Conservation (phyloP, 495 filamentous ascomycete species). For the Wilcoxina mikolae region DNA sequence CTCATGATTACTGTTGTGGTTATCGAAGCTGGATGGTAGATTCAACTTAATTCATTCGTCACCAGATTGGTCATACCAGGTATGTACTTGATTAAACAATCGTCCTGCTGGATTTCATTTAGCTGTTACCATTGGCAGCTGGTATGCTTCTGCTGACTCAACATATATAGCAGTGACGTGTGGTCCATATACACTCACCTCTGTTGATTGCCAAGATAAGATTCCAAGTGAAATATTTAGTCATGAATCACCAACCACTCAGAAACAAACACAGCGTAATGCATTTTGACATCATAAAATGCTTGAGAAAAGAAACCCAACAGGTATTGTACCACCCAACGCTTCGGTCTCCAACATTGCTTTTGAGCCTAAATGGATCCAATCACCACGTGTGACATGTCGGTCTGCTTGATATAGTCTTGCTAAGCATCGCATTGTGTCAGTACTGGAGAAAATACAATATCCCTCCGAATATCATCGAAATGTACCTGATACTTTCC, state of each 20-base stretch:
- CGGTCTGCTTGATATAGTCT: background rate
- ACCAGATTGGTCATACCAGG: background rate
- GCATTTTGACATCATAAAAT: background rate
- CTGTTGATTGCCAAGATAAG: too few species aligned
- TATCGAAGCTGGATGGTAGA: background rate
- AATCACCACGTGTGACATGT: background rate
- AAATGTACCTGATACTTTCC: background rate
- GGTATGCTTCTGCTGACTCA: background rate
- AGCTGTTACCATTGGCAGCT: background rate
- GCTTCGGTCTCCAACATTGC: background rate
- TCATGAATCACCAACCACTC: background rate
- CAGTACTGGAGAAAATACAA: too few species aligned
- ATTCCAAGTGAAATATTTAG: background rate
- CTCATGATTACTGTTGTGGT: background rate
- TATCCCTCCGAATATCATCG: too few species aligned
- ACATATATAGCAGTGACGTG: too few species aligned
- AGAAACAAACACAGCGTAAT: background rate
- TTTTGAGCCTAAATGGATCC: background rate
- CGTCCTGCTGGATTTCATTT: background rate
- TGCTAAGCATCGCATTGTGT: background rate
- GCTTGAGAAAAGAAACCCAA: background rate
- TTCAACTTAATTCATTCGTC: background rate
- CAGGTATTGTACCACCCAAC: background rate
- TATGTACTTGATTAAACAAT: background rate
- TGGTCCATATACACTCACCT: too few species aligned